Evolutionary conservation across 768 basidiomycete genomes (phyloP).

Genomic region (Boletus pseudopeckii): DNA sequence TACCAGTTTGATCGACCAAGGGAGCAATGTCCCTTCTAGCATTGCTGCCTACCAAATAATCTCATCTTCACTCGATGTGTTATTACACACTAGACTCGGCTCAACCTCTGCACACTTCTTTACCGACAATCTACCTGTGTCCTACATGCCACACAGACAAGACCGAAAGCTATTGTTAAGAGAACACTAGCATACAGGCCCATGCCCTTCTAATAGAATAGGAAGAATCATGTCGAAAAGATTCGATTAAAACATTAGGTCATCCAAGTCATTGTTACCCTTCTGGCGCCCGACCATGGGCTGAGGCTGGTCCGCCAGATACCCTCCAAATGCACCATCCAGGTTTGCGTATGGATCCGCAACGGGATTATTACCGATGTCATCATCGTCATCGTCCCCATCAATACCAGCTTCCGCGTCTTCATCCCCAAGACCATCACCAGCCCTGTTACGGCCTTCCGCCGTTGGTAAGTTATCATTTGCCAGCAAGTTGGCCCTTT

Average conservation of each 20-base stretch:
- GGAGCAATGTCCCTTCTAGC: not conserved
- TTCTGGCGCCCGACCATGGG: slow-evolving; percentile 47
- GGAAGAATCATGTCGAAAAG: not conserved
- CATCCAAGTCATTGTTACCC: slow-evolving; percentile 54
- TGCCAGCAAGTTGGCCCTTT: slow-evolving; percentile 18
- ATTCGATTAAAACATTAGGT: slow-evolving; percentile 54
- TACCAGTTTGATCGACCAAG: not conserved
- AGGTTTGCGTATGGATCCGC: slow-evolving; percentile 83
- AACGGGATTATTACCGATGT: slow-evolving; percentile 29
- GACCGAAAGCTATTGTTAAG: not conserved
- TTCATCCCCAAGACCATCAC: slow-evolving; percentile 23
- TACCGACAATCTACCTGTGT: not conserved
- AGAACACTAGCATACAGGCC: slow-evolving; percentile 3
- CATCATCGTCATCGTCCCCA: slow-evolving; percentile 42
- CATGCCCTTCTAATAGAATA: not conserved
- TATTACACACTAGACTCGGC: not conserved
- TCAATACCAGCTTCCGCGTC: slow-evolving; percentile 25
- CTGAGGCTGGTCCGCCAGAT: slow-evolving; percentile 68
- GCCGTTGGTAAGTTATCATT: slow-evolving; percentile 6
- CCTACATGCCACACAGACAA: slow-evolving; percentile 11
- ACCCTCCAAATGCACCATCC: slow-evolving; percentile 71
- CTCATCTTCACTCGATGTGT: not conserved
- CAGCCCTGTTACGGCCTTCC: slow-evolving; percentile 1
- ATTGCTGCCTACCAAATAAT: not conserved
- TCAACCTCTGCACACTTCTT: not conserved